Evolutionary conservation across 495 filamentous ascomycete genomes (phyloP).

Genomic region (Pseudomonodictys pantanalensis): DNA sequence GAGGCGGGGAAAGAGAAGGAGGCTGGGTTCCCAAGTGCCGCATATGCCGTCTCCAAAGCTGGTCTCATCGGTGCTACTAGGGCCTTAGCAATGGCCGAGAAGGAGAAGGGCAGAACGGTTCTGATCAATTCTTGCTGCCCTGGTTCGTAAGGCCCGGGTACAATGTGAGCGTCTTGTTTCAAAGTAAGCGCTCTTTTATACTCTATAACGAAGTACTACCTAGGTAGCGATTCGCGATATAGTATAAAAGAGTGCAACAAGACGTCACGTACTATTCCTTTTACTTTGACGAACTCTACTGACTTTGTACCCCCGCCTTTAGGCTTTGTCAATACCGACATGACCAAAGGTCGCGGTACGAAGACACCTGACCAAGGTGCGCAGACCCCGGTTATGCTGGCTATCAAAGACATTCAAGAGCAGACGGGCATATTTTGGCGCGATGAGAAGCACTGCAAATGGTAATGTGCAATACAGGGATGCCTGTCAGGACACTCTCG

Average conservation of each 20-base stretch:
- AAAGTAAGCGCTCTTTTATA: too few species aligned
- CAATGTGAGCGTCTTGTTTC: too few species aligned
- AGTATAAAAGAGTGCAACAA: slow-evolving; percentile 40
- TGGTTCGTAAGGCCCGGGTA: slow-evolving; percentile 53
- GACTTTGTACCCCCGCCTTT: too few species aligned
- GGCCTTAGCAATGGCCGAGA: slow-evolving; percentile 43
- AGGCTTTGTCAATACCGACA: slow-evolving; percentile 52
- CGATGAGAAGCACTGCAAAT: slow-evolving; percentile 44
- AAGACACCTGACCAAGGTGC: slow-evolving; percentile 50
- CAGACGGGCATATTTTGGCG: slow-evolving; percentile 48
- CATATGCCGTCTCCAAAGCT: slow-evolving; percentile 49
- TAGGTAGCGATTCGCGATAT: too few species aligned
- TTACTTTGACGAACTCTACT: too few species aligned
- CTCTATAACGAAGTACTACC: too few species aligned
- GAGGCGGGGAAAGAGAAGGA: slow-evolving; percentile 42
- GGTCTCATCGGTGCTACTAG: slow-evolving; percentile 47
- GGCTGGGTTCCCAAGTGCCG: slow-evolving; percentile 46
- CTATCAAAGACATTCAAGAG: slow-evolving; percentile 47
- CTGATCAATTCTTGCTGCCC: slow-evolving; percentile 55
- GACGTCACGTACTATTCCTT: too few species aligned
- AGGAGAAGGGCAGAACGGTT: slow-evolving; percentile 35
- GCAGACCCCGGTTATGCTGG: slow-evolving; percentile 51
- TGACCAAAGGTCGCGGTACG: slow-evolving; percentile 44
- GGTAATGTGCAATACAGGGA: too few species aligned
- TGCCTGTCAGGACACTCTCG: too few species aligned